Percentiles rank a stretch among this genome's conserved stretches.
Evolutionary conservation across 345 rosid genomes (phyloP).

Genomic region (Gossypium mustelinum): DNA sequence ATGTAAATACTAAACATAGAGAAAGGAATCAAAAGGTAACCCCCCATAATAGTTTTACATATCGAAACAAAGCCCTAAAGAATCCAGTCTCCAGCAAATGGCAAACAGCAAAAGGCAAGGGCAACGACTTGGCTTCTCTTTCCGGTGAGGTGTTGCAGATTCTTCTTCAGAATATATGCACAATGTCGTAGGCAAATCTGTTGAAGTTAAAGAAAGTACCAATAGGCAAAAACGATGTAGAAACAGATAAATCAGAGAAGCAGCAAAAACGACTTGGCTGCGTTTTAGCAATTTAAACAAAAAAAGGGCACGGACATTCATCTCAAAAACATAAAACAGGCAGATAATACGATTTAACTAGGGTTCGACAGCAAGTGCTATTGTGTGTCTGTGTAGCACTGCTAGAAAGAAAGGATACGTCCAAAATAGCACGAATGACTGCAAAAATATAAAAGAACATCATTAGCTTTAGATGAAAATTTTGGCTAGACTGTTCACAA

Average conservation of each 20-base stretch:
- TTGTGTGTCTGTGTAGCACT: not conserved
- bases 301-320: not conserved
- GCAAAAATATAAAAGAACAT: conserved; percentile 33
- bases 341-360: not conserved
- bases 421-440: conserved; percentile 99
- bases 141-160: not conserved
- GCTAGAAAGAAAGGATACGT: conserved; percentile 69
- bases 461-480: conserved; percentile 10
- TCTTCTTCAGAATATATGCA: conserved; percentile 8
- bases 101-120: not conserved
- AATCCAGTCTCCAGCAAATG: not conserved
- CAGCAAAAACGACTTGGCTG: not conserved
- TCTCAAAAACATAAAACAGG: not conserved
- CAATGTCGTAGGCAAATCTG: conserved; percentile 6
- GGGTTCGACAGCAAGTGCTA: not conserved
- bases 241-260: not conserved
- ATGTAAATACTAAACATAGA: not conserved
- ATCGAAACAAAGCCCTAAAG: not conserved
- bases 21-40: not conserved
- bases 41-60: not conserved
- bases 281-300: not conserved
- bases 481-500: not conserved
- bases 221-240: not conserved
- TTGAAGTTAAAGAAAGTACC: not conserved
- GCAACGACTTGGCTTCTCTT: not conserved